These are phyloP conservation scores for Diaporthe vaccinii DNA, from an alignment of 2,329 filamentous ascomycete species.

Conservation along the genomic window DNA sequence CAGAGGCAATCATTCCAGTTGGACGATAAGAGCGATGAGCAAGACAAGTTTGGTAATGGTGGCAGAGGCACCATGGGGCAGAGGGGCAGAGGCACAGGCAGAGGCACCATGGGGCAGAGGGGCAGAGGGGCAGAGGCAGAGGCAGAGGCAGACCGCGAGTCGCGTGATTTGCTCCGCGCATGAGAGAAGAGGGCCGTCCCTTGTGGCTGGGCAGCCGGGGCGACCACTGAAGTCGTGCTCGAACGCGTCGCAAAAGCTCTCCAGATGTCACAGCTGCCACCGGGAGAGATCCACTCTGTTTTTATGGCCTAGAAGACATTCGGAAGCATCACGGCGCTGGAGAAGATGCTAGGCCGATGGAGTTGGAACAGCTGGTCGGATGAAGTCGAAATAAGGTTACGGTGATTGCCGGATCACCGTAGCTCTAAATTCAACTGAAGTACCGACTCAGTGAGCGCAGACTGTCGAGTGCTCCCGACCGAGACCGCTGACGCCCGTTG, in stretches of 20 bases:
- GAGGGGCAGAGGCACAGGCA: too few species aligned
- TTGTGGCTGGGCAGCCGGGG: not conserved
- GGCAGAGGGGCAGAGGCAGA: too few species aligned
- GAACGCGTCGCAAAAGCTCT: not conserved
- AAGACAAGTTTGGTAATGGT: not conserved
- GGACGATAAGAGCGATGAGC: slow-evolving; percentile 21
- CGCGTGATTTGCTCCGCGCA: slow-evolving; percentile 27
- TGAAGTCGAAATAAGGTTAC: slow-evolving; percentile 33
- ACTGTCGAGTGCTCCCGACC: not conserved
- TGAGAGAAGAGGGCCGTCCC: not conserved
- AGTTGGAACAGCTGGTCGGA: not conserved
- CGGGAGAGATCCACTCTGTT: not conserved
- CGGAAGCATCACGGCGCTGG: not conserved
- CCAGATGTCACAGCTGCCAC: not conserved
- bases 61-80: not conserved
- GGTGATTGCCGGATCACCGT: not conserved
- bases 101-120: not conserved
- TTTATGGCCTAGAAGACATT: not conserved
- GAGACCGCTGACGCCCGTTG: not conserved
- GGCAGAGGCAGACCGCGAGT: not conserved
- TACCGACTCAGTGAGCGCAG: slow-evolving; percentile 16
- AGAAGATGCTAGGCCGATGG: not conserved
- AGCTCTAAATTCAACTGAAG: not conserved
- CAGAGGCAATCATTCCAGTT: not conserved
- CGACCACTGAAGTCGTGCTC: not conserved